These are phyloP conservation scores for Starmerella vitae DNA, from an alignment of 805 yeast species.

Conservation along the genomic window DNA sequence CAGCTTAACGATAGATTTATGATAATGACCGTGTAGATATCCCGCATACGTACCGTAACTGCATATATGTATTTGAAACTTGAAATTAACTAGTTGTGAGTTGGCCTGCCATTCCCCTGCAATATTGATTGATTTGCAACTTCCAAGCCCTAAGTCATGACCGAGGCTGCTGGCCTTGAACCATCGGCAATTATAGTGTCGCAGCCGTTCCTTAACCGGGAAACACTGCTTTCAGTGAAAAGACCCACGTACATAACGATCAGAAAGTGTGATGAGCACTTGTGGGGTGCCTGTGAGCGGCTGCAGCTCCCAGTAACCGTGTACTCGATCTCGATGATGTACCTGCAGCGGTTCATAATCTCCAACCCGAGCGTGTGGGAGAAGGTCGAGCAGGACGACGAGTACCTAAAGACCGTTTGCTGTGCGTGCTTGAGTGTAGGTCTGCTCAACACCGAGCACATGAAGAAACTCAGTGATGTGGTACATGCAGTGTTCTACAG, in stretches of 20 bases:
- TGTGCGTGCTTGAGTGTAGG: conserved; percentile 54
- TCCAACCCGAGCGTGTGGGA: conserved; percentile 32
- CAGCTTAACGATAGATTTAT: too few relatives aligned
- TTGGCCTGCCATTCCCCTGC: too few relatives aligned
- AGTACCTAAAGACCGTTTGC: conserved; percentile 1
- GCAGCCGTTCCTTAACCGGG: conserved; percentile 8
- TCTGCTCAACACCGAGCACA: conserved; percentile 69
- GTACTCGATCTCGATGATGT: conserved; percentile 55
- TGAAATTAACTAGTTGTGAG: too few relatives aligned
- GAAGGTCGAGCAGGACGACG: neutral
- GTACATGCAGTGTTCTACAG: neutral
- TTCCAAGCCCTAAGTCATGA: too few relatives aligned
- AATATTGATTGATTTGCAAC: too few relatives aligned
- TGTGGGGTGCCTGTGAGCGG: conserved; percentile 15
- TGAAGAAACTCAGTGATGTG: conserved; percentile 57
- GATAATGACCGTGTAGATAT: too few relatives aligned
- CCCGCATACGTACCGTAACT: too few relatives aligned
- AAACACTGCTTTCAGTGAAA: conserved; percentile 1
- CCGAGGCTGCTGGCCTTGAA: too few relatives aligned
- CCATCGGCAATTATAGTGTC: conserved; percentile 10
- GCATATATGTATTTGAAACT: too few relatives aligned
- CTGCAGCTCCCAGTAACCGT: conserved; percentile 44
- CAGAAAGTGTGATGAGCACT: neutral
- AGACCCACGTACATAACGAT: conserved; percentile 5
- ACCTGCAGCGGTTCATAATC: conserved; percentile 57